Conservation (phyloP, 768 basidiomycete species). For the Pleurotus tuber-regium region DNA sequence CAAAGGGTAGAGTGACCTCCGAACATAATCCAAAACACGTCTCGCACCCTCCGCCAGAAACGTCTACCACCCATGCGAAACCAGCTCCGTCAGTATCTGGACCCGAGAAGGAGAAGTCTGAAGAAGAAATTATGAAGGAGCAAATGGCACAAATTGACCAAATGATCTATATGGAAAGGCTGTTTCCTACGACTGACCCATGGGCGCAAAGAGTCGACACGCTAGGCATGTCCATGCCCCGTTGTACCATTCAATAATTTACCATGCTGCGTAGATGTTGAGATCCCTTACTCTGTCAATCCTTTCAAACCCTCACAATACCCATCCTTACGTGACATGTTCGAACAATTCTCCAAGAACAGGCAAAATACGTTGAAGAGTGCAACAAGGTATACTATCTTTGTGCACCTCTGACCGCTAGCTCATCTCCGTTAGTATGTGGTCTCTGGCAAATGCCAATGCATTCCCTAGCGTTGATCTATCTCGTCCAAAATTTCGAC, state of each 20-base stretch:
- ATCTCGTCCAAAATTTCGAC: conserved; percentile 19
- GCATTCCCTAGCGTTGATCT: conserved; percentile 32
- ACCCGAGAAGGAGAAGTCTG: conserved; percentile 13
- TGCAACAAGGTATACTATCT: conserved; percentile 21
- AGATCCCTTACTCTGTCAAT: conserved; percentile 28
- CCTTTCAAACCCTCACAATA: conserved; percentile 16
- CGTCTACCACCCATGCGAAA: not conserved
- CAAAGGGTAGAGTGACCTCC: conserved; percentile 2
- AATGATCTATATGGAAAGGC: conserved; percentile 29
- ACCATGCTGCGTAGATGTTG: conserved; percentile 40
- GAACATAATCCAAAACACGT: conserved; percentile 7
- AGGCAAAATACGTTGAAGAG: conserved; percentile 30
- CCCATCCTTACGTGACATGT: conserved; percentile 21
- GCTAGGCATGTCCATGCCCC: conserved; percentile 30
- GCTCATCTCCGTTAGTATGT: conserved; percentile 21
- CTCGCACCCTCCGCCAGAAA: not conserved
- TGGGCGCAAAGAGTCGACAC: conserved; percentile 41
- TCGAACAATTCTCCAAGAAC: conserved; percentile 27
- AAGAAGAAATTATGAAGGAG: conserved; percentile 21
- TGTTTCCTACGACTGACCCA: conserved; percentile 36
- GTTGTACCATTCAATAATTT: not conserved
- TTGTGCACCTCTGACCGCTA: not conserved
- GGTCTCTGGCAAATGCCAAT: conserved; percentile 27
- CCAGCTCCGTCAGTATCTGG: conserved; percentile 7
- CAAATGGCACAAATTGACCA: conserved; percentile 35